phyloP scores from a whole-genome alignment of 139 green algal genomes.

The Diplosphaera chodatii region DNA sequence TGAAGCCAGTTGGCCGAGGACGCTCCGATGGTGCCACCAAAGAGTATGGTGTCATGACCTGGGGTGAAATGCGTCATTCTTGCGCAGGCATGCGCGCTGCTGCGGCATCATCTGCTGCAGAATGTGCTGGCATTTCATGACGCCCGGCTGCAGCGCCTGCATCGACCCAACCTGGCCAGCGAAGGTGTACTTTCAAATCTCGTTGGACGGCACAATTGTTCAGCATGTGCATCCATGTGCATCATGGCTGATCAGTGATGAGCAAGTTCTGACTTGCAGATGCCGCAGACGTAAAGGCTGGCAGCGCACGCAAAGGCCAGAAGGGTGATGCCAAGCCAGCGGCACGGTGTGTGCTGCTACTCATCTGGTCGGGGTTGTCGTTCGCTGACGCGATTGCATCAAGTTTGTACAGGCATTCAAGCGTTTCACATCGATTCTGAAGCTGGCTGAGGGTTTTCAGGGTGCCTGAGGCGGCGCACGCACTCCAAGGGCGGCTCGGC shows the following conservation, averaged over 20 bases:
- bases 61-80: no score
- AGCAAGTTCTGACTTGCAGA: background rate
- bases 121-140: constrained; percentile 65
- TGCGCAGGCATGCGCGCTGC: background rate
- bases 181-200: background rate
- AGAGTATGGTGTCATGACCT: no score
- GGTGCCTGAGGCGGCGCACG: constrained; percentile 1
- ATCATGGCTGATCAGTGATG: background rate
- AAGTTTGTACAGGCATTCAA: background rate
- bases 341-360: no score
- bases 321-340: background rate
- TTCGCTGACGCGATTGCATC: no score
- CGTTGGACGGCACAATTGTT: no score
- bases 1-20: no score
- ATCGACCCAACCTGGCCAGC: constrained; percentile 23
- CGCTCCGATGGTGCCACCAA: no score
- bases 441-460: constrained; percentile 6
- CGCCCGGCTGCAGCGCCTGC: constrained; percentile 23
- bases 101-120: constrained; percentile 41
- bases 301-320: background rate
- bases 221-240: no score
- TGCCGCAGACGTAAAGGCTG: background rate
- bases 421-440: no score
- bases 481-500: constrained; percentile 22
- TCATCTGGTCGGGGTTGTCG: no score